phyloP scores from a whole-genome alignment of 441 rosid genomes.

The Croton setiger region DNA sequence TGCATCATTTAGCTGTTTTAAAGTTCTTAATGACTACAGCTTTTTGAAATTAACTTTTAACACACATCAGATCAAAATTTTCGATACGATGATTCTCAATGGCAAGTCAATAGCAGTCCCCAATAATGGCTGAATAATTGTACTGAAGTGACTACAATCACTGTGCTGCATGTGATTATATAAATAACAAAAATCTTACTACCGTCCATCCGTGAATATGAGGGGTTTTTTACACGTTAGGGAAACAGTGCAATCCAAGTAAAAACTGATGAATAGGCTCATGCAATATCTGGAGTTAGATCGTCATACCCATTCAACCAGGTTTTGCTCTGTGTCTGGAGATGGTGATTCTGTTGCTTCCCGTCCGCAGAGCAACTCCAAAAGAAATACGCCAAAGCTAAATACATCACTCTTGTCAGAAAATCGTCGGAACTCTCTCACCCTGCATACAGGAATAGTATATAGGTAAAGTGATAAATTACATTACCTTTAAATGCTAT shows the following conservation, averaged over 20 bases:
- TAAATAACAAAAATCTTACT: not conserved
- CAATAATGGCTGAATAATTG: too few relatives aligned
- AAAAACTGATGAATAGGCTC: slow-evolving; percentile 1
- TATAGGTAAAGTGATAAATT: slow-evolving; percentile 8
- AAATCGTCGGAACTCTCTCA: slow-evolving; percentile 34
- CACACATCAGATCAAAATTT: too few relatives aligned
- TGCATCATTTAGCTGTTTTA: not conserved
- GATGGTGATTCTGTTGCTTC: slow-evolving; percentile 49
- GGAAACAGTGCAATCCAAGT: not conserved
- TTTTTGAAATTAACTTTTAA: too few relatives aligned
- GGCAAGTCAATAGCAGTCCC: too few relatives aligned
- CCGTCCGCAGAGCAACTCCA: slow-evolving; percentile 53
- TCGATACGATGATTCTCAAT: too few relatives aligned
- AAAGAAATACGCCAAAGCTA: slow-evolving; percentile 71
- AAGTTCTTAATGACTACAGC: too few relatives aligned
- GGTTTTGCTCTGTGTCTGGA: slow-evolving; percentile 50
- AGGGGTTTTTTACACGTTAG: not conserved
- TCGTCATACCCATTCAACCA: slow-evolving; percentile 84
- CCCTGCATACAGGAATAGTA: slow-evolving; percentile 36
- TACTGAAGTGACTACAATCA: not conserved
- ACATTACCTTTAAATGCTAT: slow-evolving; percentile 3
- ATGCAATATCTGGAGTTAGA: not conserved
- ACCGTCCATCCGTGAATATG: not conserved
- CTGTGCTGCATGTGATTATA: not conserved
- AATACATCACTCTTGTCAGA: slow-evolving; percentile 53